Base-by-base conservation (phyloP, 371 early-diverging fungal species). In the Mucor circinelloides region DNA sequence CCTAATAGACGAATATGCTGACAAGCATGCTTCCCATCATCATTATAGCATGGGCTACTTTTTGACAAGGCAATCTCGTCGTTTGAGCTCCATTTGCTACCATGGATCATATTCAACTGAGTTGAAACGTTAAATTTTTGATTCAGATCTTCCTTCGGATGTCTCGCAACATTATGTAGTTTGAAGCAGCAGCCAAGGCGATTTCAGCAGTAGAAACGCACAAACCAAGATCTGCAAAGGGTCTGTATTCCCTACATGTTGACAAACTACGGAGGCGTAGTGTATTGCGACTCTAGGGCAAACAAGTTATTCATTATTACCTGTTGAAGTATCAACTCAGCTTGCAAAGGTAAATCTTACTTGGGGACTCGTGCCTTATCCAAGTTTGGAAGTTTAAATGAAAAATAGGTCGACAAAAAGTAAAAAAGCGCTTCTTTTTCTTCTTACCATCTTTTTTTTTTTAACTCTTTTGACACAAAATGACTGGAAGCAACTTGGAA, bases 401-500 rank as follows among this genome's bases (percentile, higher is more conserved):
- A 32, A 58, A 56, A 56, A 54, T 36, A 36, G 44, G 44, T 44
- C 44, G n/a, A 44, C 44, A 56, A 56, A 30, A 30, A 57, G 27
- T 25, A 40, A 23, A 36, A 58, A 38, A 58, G 38, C 27, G 25
- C 8, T 60, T 60, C 30, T 44, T 44, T 28, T n/a, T 44, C 1
- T 60, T 44, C 30, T 38, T 59, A n/a, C n/a, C 25, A 36, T 34
- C 12, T 40, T 36, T 34, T 31, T 57, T 32, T 32, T 32, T 23
- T 12, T 36, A 31, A 44, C 28, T 55, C 6, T 31, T 10, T 31
- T 34, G 42, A 25, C 6, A 25, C 27, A 42, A 57, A 23, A 72
- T 68, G 68, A 57, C 64, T 28, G 25, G 32, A 57, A 23, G 28
- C 36, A 72, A 68, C 38, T 40, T 67, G 36, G 72, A 72, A 17